phyloP scores from a whole-genome alignment of 2,329 filamentous ascomycete species.

The Calonectria leucothoes region DNA sequence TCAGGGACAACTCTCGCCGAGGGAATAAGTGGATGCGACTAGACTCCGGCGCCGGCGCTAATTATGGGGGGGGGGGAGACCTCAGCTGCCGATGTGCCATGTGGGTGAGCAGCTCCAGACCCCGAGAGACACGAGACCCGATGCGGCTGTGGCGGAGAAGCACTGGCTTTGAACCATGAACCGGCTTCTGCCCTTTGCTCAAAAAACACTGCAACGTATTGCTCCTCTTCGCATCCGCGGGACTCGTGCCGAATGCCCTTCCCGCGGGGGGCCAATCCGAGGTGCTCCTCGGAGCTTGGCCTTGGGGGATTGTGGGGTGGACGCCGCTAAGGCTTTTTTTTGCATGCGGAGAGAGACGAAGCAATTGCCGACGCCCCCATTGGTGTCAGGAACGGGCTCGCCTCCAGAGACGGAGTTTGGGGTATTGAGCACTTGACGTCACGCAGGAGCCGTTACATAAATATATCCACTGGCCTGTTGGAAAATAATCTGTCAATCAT shows the following conservation, averaged over 20 bases:
- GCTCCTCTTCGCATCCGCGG: conserved; percentile 6
- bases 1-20: background rate
- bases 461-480: conserved; percentile 2
- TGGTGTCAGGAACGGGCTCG: background rate
- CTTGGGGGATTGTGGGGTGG: background rate
- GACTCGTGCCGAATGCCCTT: conserved; percentile 8
- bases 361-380: conserved; percentile 9
- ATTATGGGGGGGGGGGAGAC: background rate
- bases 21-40: background rate
- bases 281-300: conserved; percentile 10
- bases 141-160: background rate
- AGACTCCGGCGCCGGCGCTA: conserved; percentile 1
- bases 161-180: background rate
- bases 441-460: background rate
- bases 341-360: background rate
- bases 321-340: background rate
- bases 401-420: background rate
- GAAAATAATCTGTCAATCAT: background rate
- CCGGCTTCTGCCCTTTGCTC: background rate
- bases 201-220: background rate
- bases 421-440: conserved; percentile 5
- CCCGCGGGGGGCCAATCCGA: conserved; percentile 5
- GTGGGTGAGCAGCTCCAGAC: background rate
- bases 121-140: background rate
- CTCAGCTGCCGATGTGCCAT: conserved; percentile 1